Evolutionary conservation across 2,329 filamentous ascomycete species (phyloP), one percentile per base, ranked within the genome.

Genomic region (Phialophora expanda): DNA sequence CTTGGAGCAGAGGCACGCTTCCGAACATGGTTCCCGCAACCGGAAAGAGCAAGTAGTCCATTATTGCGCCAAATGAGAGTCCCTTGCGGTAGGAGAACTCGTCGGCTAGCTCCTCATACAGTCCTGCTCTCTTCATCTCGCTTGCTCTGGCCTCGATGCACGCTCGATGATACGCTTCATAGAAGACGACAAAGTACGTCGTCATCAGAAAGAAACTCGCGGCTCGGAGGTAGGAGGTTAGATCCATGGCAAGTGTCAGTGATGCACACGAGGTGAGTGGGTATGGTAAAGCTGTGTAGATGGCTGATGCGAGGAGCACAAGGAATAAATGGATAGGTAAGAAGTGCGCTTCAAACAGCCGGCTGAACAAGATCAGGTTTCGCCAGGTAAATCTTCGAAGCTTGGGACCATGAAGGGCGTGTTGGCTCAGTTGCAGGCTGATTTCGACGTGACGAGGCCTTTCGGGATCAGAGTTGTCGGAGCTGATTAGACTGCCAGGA

Each of bases 321-420:
- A 90, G 85, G 6, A 85, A 86, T 78, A 87, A 87, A 72, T 91
- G 89, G 17, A 87, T 83, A 0, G 89, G 88, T 26, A 91, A 79
- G 74, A 91, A 91, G 75, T 91, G 89, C 0, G 89, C 89, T 75
- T 91, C 89, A 72, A 89, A 91, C n/a, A 91, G 79, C 20, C 89
- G 85, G 74, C 89, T 87, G 73, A 84, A 83, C 34, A 91, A 81
- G 61, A 85, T 83, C 69, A 86, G 69, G 83, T 85, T 73, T 80
- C 80, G 81, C 82, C 73, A 73, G 70, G 69, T 72, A 22, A 88
- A 74, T 86, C 78, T 22, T 83, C 84, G 44, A 78, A 79, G 64
- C 82, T 78, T 11, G 87, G 75, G 0, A 78, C 84, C 62, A 84
- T 83, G 65, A 82, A 82, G 9, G 79, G 83, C 20, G 86, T 80